phyloP scores from a whole-genome alignment of 805 yeast genomes.

The Wickerhamiella alocasiicola region DNA sequence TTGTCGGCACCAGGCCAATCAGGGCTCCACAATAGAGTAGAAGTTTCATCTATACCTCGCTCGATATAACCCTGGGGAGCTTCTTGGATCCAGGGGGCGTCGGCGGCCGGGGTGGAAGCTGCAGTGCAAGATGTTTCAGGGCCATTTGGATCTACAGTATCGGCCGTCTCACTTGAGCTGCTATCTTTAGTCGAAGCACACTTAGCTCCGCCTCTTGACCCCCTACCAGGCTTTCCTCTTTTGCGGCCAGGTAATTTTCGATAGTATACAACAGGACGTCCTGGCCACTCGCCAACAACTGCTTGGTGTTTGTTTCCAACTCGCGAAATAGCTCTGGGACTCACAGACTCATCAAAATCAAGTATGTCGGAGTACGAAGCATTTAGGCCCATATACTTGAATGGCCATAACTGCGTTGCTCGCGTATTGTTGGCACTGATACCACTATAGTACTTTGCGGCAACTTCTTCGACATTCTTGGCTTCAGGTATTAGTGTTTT shows the following conservation, averaged over 20 bases:
- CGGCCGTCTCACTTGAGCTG: constrained; percentile 11
- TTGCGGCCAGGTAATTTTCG: constrained; percentile 25
- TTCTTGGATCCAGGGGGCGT: constrained; percentile 55
- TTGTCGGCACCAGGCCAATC: constrained; percentile 13
- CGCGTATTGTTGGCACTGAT: constrained; percentile 19
- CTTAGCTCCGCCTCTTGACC: no score
- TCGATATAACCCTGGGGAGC: constrained; percentile 72
- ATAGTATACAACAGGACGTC: constrained; percentile 53
- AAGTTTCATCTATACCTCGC: constrained; percentile 52
- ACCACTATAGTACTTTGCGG: neutral
- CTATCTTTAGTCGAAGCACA: neutral
- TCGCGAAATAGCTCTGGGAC: constrained; percentile 68
- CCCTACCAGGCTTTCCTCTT: constrained; percentile 12
- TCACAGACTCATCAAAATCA: constrained; percentile 64
- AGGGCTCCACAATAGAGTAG: constrained; percentile 49
- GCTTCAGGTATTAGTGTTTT: constrained; percentile 10
- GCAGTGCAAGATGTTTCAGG: no score
- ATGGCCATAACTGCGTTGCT: constrained; percentile 42
- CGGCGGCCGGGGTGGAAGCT: no score
- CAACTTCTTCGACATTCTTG: constrained; percentile 19
- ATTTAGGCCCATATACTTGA: constrained; percentile 66
- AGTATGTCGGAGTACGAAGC: constrained; percentile 63
- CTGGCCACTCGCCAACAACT: constrained; percentile 48
- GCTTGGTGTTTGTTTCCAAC: constrained; percentile 61
- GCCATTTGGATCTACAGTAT: no score